These are phyloP conservation scores for Ceratocystis destructans DNA, from an alignment of 2,329 filamentous ascomycete species.

Conservation along the genomic window DNA sequence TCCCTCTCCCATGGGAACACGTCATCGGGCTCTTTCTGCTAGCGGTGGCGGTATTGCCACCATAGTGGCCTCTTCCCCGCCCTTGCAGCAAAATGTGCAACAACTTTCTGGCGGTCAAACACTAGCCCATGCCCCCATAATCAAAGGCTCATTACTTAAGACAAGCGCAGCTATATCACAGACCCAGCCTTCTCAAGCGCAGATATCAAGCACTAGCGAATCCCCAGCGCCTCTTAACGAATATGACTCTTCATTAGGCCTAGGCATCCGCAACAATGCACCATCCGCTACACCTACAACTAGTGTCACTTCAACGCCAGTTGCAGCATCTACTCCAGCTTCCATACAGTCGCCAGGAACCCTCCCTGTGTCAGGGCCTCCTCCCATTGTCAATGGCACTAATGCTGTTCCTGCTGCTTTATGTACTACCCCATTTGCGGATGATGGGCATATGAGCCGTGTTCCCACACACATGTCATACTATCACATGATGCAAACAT, in stretches of 20 bases:
- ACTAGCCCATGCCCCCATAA: conserved; percentile 33
- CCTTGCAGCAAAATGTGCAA: not conserved
- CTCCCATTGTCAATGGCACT: conserved; percentile 16
- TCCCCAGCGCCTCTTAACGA: not conserved
- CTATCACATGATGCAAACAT: conserved; percentile 6
- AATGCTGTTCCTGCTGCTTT: conserved; percentile 7
- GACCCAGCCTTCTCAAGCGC: not conserved
- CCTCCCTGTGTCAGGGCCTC: conserved; percentile 9
- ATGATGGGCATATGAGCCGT: not conserved
- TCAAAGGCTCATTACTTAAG: conserved; percentile 36
- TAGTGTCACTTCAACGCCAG: conserved; percentile 12
- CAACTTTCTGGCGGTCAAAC: conserved; percentile 23
- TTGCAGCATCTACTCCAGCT: conserved; percentile 2
- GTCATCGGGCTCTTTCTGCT: conserved; percentile 20
- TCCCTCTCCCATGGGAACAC: conserved; percentile 37
- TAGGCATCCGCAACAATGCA: conserved; percentile 6
- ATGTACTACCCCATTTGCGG: not conserved
- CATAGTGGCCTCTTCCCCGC: conserved; percentile 26
- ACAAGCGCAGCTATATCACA: conserved; percentile 25
- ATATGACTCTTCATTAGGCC: conserved; percentile 12
- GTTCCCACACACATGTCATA: conserved; percentile 5
- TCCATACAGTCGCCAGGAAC: conserved; percentile 1
- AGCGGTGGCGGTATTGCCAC: conserved; percentile 33
- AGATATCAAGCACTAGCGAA: not conserved
- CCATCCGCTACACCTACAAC: not conserved